Percentiles rank a stretch among this genome's conserved stretches.
Evolutionary conservation across 805 yeast genomes (phyloP).

Genomic region (Blastobotrys attinorum): DNA sequence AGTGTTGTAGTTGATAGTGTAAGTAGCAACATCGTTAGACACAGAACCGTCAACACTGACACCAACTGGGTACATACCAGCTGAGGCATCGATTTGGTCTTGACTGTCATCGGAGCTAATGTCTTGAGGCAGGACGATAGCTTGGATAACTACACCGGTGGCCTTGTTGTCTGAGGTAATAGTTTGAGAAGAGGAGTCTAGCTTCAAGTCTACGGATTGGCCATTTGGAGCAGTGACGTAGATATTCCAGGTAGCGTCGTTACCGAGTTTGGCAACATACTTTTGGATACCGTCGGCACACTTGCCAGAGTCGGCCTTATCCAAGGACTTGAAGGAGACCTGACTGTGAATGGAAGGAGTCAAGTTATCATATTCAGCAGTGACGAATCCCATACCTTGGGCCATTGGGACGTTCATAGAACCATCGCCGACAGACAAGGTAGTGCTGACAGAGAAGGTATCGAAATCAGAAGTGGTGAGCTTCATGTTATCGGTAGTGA

Average conservation of each 20-base stretch:
- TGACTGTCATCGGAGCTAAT: constrained; percentile 19
- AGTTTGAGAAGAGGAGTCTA: constrained; percentile 7
- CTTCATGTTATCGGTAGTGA: constrained; percentile 33
- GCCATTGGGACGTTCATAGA: constrained; percentile 51
- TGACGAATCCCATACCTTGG: constrained; percentile 78
- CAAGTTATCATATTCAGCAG: constrained; percentile 51
- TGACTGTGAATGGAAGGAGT: constrained; percentile 40
- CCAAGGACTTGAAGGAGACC: constrained; percentile 38
- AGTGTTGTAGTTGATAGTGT: constrained; percentile 42
- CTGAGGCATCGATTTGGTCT: constrained; percentile 49
- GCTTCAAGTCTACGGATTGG: constrained; percentile 22
- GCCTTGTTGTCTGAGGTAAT: constrained; percentile 30
- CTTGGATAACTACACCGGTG: constrained; percentile 48
- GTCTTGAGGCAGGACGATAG: constrained; percentile 49
- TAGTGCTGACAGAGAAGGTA: constrained; percentile 43
- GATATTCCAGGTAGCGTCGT: constrained; percentile 42
- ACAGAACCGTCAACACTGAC: constrained; percentile 43
- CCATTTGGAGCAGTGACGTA: constrained; percentile 33
- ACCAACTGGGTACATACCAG: constrained; percentile 56
- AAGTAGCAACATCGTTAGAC: constrained; percentile 40
- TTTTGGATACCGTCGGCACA: constrained; percentile 28
- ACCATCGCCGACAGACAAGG: constrained; percentile 25
- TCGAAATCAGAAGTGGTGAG: constrained; percentile 41
- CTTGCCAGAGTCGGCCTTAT: constrained; percentile 14
- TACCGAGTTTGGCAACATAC: constrained; percentile 34